phyloP scores from a whole-genome alignment of 78 protist genomes.

The slime mould (Dictyostelium discoideum) region DNA sequence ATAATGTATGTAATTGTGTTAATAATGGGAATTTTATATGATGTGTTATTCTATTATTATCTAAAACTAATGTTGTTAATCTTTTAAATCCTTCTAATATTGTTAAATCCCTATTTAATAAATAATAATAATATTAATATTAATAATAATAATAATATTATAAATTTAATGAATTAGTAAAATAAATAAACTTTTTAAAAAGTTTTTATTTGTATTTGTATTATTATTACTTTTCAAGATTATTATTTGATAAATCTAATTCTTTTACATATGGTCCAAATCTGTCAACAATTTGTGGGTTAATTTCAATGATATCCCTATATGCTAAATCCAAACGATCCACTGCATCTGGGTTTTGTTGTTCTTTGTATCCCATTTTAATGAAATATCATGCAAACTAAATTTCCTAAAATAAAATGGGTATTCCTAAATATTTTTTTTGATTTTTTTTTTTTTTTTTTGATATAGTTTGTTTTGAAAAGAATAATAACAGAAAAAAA shows the following conservation, averaged over 20 bases:
- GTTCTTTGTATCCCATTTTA: neutral
- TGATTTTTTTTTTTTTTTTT: neutral
- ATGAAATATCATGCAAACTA: too few relatives aligned
- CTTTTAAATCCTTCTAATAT: conserved; percentile 54
- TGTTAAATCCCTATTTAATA: conserved; percentile 14
- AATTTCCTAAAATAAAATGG: too few relatives aligned
- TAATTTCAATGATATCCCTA: conserved; percentile 48
- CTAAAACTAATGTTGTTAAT: conserved; percentile 71
- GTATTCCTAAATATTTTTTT: neutral
- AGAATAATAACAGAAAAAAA: too few relatives aligned
- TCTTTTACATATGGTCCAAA: conserved; percentile 40
- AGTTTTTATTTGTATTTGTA: too few relatives aligned
- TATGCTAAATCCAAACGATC: conserved; percentile 67
- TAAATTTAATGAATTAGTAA: too few relatives aligned
- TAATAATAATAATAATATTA: too few relatives aligned
- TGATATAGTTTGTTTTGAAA: too few relatives aligned
- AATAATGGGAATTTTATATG: conserved; percentile 33
- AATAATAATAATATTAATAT: too few relatives aligned
- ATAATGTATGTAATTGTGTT: conserved; percentile 25
- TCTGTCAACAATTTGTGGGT: conserved; percentile 43
- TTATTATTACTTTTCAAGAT: conserved; percentile 36
- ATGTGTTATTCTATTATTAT: conserved; percentile 46
- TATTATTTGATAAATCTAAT: conserved; percentile 54
- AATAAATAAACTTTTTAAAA: too few relatives aligned
- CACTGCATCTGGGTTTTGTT: neutral